Percentiles rank a stretch among this genome's conserved stretches.
phyloP scores from a whole-genome alignment of 2,329 filamentous ascomycete species.

The Sporothrix schenckii region DNA sequence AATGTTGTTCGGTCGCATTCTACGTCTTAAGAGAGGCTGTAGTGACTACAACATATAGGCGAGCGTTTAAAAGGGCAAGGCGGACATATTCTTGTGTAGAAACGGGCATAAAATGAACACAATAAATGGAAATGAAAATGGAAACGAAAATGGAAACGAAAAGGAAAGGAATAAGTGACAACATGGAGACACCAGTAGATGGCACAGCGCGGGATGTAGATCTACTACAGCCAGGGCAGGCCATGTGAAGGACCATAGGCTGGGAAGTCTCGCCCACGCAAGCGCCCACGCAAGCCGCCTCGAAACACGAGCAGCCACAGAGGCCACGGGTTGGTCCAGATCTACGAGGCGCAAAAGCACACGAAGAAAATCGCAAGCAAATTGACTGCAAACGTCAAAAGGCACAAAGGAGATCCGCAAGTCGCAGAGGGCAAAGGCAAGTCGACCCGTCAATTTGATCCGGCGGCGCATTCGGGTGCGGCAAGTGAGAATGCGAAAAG shows the following conservation, averaged over 20 bases:
- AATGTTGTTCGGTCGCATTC: too few relatives aligned
- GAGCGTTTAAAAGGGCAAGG: too few relatives aligned
- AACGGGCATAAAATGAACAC: too few relatives aligned
- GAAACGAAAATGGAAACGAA: neutral
- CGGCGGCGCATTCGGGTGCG: too few relatives aligned
- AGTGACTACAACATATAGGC: too few relatives aligned
- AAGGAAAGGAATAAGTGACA: neutral
- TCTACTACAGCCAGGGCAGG: too few relatives aligned
- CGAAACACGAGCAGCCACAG: neutral
- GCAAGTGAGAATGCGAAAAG: neutral
- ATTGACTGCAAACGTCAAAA: neutral
- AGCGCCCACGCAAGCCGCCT: neutral
- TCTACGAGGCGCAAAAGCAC: neutral
- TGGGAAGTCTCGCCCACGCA: neutral
- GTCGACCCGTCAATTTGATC: neutral
- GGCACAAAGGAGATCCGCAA: neutral
- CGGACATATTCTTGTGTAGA: too few relatives aligned
- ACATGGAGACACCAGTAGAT: neutral
- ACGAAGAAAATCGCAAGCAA: neutral
- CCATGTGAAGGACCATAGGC: neutral
- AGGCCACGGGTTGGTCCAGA: neutral
- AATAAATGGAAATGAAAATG: too few relatives aligned
- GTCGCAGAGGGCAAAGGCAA: too few relatives aligned
- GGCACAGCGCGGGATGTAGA: too few relatives aligned
- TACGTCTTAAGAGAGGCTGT: too few relatives aligned